phyloP scores from a whole-genome alignment of 805 yeast species.

The Yarrowia phangngaensis region DNA sequence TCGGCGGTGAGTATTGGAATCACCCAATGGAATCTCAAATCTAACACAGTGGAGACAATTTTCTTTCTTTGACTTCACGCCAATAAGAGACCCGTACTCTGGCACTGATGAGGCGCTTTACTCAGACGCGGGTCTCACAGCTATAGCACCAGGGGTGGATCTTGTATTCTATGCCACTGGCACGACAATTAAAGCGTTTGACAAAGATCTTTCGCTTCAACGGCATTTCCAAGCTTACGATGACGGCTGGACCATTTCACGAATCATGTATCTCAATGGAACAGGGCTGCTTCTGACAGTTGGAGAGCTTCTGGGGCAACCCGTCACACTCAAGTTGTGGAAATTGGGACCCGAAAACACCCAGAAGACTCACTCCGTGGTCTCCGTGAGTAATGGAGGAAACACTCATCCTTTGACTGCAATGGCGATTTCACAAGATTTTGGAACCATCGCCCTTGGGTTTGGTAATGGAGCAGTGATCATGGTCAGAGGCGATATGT shows the following conservation, averaged over 20 bases:
- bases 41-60: constrained; percentile 65
- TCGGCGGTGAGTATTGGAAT: constrained; percentile 15
- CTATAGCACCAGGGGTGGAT: constrained; percentile 56
- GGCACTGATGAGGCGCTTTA: constrained; percentile 62
- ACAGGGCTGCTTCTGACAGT: constrained; percentile 61
- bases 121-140: constrained; percentile 70
- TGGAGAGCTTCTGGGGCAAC: constrained; percentile 66
- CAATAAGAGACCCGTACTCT: constrained; percentile 77
- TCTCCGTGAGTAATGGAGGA: constrained; percentile 62
- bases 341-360: constrained; percentile 45
- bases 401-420: constrained; percentile 78
- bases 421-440: constrained; percentile 51
- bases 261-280: constrained; percentile 48
- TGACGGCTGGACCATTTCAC: constrained; percentile 58
- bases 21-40: not conserved
- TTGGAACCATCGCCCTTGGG: constrained; percentile 69
- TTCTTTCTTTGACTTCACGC: constrained; percentile 77
- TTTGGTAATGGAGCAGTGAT: constrained; percentile 81
- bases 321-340: constrained; percentile 70
- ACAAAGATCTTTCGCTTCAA: constrained; percentile 46
- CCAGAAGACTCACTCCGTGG: constrained; percentile 57
- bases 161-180: constrained; percentile 59
- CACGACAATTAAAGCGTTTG: constrained; percentile 54
- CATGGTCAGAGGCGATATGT: constrained; percentile 78
- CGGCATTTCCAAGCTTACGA: constrained; percentile 62